Base-by-base conservation (phyloP, 225 moss, liverwort and hornwort genomes). In the Pseudoscleropodium purum region DNA sequence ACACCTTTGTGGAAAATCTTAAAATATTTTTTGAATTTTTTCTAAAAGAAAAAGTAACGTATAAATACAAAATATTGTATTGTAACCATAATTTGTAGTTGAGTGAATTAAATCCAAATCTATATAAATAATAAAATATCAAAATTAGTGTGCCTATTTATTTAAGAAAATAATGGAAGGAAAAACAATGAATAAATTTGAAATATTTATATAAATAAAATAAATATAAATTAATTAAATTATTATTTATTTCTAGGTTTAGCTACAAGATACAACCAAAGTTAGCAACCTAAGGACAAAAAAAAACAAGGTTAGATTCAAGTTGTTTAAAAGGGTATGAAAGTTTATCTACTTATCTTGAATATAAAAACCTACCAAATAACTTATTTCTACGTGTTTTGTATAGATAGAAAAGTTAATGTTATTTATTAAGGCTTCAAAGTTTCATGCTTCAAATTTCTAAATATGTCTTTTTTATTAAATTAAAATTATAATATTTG, bases 221-320 rank as follows among this genome's bases (percentile, higher is more conserved):
- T n/a, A n/a, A n/a, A n/a, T n/a, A n/a, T n/a, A n/a, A n/a, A n/a
- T n/a, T n/a, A n/a, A n/a, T n/a, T n/a, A 56, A 56, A 18, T 19
- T 56, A 56, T 7, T 56, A 56, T 18, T 56, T 56, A 56, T 56
- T 56, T 5, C 7, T 56, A 56, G 7, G 18, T 7, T 78, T 54
- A 36, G 36, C 37, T 79, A 37, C 1, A 54, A 52, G 6, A 24
- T 3, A 13, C 3, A 0, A 52, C 2, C 23, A 4, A 54, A 52
- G 15, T 9, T 1, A 0, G 1, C 0, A 0, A 37, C 9, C 1
- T 36, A 54, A 15, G 9, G 15, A 78, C 1, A 17, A 3, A 33
- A 0, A 34, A 24, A 36, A 24, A 37, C 36, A 2, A 15, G 9
- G 24, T 36, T 6, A 5, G 0, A 0, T 54, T 36, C 54, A 10